phyloP scores from a whole-genome alignment of 2,329 filamentous ascomycete genomes.

The Fusarium odoratissimum region DNA sequence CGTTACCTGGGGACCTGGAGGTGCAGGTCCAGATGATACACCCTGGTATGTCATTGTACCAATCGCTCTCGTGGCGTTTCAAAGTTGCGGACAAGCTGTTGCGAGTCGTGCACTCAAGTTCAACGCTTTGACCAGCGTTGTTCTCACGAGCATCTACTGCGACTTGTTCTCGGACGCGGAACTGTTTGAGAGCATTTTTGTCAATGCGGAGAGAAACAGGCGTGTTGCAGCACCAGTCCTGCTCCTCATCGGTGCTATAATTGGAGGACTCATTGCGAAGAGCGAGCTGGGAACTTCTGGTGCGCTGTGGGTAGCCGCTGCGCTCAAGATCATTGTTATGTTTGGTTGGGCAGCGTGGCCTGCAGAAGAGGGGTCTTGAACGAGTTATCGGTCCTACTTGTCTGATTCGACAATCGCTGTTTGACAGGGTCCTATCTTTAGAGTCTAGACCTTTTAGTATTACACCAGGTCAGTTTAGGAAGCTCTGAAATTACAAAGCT shows the following conservation, averaged over 20 bases:
- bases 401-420: neutral
- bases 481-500: neutral
- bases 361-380: constrained; percentile 50
- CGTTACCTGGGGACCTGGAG: constrained; percentile 59
- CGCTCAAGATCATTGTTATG: constrained; percentile 67
- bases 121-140: constrained; percentile 79
- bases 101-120: constrained; percentile 76
- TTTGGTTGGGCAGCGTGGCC: constrained; percentile 72
- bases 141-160: constrained; percentile 84
- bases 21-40: constrained; percentile 56
- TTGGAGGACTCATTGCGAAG: constrained; percentile 62
- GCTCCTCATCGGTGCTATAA: constrained; percentile 61
- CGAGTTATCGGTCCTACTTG: neutral
- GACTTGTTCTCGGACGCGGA: constrained; percentile 77
- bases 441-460: neutral
- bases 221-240: constrained; percentile 61
- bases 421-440: neutral
- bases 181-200: constrained; percentile 52
- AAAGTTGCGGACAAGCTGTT: constrained; percentile 83
- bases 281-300: constrained; percentile 61
- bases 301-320: constrained; percentile 69
- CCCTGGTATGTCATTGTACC: constrained; percentile 73
- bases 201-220: constrained; percentile 63
- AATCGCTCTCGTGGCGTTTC: constrained; percentile 77
- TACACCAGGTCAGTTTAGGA: constrained; percentile 9